phyloP scores from a whole-genome alignment of 2,329 filamentous ascomycete species.

The Calonectria naviculata region DNA sequence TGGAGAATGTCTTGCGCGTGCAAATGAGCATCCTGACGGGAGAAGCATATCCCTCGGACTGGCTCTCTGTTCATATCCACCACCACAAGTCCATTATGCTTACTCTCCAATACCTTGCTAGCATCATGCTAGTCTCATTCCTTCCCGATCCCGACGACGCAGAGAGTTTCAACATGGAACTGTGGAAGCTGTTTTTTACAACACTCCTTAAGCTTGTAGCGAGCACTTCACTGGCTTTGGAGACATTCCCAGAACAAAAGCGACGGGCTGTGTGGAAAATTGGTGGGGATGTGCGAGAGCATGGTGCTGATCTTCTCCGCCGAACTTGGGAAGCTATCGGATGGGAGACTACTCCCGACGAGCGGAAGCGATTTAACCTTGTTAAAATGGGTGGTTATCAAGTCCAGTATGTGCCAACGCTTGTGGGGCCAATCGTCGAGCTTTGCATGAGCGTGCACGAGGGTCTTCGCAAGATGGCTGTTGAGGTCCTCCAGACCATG shows the following conservation, averaged over 20 bases:
- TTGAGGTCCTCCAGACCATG: constrained; percentile 96
- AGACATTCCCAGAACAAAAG: constrained; percentile 98
- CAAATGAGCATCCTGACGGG: constrained; percentile 90
- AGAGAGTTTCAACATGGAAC: constrained; percentile 89
- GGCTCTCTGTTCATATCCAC: constrained; percentile 94
- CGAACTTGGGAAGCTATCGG: constrained; percentile 95
- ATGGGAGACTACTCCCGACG: constrained; percentile 90
- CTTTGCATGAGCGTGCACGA: constrained; percentile 96
- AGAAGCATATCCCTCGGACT: constrained; percentile 88
- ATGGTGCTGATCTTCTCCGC: constrained; percentile 86
- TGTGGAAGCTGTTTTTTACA: constrained; percentile 95
- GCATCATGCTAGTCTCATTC: constrained; percentile 84
- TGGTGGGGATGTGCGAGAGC: constrained; percentile 92
- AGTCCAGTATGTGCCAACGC: constrained; percentile 94
- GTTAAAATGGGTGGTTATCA: constrained; percentile 94
- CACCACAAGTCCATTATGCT: constrained; percentile 92
- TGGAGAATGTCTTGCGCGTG: constrained; percentile 84
- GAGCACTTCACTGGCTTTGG: constrained; percentile 87
- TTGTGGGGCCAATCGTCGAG: constrained; percentile 92
- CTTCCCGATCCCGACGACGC: constrained; percentile 91
- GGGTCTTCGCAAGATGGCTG: constrained; percentile 87
- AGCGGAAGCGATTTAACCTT: constrained; percentile 80
- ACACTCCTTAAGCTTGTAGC: constrained; percentile 90
- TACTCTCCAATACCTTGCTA: constrained; percentile 83
- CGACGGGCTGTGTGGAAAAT: constrained; percentile 98